phyloP scores from a whole-genome alignment of 2,329 filamentous ascomycete genomes.

The Phoma sp. region DNA sequence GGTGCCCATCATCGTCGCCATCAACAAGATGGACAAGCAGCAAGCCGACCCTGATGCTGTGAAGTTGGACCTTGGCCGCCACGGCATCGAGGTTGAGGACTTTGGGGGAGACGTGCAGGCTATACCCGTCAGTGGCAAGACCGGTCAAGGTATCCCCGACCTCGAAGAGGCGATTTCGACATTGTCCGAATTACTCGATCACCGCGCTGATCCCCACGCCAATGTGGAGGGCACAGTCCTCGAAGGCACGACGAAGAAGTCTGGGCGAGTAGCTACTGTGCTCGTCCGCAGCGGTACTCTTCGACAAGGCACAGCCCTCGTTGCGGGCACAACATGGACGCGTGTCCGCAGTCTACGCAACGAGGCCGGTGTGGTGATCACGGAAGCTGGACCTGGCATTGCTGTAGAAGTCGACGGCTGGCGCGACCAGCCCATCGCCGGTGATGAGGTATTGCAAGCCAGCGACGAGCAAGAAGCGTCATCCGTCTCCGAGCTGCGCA shows the following conservation, averaged over 20 bases:
- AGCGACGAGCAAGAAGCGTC: conserved; percentile 79
- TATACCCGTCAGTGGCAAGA: conserved; percentile 90
- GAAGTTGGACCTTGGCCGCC: conserved; percentile 81
- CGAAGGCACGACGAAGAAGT: conserved; percentile 85
- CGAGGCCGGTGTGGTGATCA: conserved; percentile 76
- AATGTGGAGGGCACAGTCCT: conserved; percentile 91
- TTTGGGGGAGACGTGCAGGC: conserved; percentile 94
- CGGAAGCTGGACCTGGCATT: conserved; percentile 81
- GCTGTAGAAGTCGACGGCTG: conserved; percentile 96
- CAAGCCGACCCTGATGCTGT: conserved; percentile 81
- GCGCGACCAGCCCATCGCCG: conserved; percentile 84
- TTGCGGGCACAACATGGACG: conserved; percentile 88
- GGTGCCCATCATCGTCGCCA: conserved; percentile 95
- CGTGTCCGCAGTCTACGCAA: conserved; percentile 84
- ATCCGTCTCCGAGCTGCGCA: conserved; percentile 76
- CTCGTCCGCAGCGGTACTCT: conserved; percentile 89
- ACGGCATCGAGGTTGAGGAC: conserved; percentile 92
- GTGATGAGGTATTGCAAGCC: conserved; percentile 86
- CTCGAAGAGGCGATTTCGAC: conserved; percentile 90
- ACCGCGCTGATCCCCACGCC: conserved; percentile 78
- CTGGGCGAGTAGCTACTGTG: conserved; percentile 85
- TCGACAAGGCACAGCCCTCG: conserved; percentile 78
- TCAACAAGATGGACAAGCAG: conserved; percentile 95
- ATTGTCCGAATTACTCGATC: conserved; percentile 87
- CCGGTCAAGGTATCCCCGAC: conserved; percentile 86